These are phyloP conservation scores for Kokia cookei DNA, from an alignment of 441 rosid genomes.

Conservation along the genomic window DNA sequence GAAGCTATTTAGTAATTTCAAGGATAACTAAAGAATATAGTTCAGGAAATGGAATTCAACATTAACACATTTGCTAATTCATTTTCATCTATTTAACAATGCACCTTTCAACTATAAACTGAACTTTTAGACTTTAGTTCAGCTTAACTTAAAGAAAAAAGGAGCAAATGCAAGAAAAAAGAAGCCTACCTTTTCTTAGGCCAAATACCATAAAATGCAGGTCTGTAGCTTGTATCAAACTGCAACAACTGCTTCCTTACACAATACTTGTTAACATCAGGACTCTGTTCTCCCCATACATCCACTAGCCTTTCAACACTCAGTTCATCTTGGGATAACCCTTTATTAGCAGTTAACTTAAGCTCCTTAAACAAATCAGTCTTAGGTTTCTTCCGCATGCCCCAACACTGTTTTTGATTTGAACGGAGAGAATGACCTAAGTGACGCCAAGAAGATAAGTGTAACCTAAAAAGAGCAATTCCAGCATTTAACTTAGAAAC, in stretches of 20 bases:
- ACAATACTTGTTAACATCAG: background rate
- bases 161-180: background rate
- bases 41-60: background rate
- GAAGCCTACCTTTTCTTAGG: background rate
- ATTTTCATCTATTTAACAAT: background rate
- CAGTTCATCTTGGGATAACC: conserved; percentile 34
- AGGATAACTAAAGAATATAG: background rate
- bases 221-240: background rate
- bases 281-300: background rate
- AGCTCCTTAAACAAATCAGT: conserved; percentile 52
- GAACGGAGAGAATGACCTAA: conserved; percentile 40
- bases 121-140: background rate
- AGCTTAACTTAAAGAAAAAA: background rate
- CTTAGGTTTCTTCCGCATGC: conserved; percentile 70
- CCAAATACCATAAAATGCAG: conserved; percentile 1
- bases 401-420: conserved; percentile 59
- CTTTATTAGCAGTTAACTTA: conserved; percentile 48
- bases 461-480: conserved; percentile 44
- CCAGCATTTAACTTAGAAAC: background rate
- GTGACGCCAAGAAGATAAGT: conserved; percentile 62
- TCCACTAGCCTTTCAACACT: conserved; percentile 34
- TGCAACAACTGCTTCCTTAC: background rate
- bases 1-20: background rate
- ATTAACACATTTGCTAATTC: background rate
- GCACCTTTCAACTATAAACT: background rate